phyloP scores from a whole-genome alignment of 495 filamentous ascomycete species.

The Aspergillus olivimuriae region DNA sequence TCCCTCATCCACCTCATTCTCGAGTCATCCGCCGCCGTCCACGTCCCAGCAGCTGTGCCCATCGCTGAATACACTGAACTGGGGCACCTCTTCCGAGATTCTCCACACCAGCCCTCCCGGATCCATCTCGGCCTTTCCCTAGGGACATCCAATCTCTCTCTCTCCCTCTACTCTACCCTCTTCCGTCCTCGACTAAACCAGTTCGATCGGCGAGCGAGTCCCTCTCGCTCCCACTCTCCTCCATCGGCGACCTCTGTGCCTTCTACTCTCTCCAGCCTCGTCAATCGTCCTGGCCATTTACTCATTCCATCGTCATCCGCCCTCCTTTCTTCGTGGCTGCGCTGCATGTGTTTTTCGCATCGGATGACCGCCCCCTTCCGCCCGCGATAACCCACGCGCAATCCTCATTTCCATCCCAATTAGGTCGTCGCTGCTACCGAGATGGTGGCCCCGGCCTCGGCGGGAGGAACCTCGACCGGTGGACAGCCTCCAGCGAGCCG shows the following conservation, averaged over 20 bases:
- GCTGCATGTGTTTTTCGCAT: slow-evolving; percentile 32
- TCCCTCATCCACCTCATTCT: too few species aligned
- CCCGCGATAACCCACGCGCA: slow-evolving; percentile 23
- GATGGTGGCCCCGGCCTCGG: slow-evolving; percentile 49
- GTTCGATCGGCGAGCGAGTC: too few species aligned
- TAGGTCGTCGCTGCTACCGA: slow-evolving; percentile 18
- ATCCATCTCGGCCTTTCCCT: slow-evolving; percentile 23
- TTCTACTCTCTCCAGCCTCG: too few species aligned
- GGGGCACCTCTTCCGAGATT: slow-evolving; percentile 13
- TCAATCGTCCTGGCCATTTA: too few species aligned
- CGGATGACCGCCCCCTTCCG: slow-evolving; percentile 19
- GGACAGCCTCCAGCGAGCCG: slow-evolving; percentile 28
- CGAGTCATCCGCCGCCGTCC: too few species aligned
- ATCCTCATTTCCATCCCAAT: slow-evolving; percentile 11
- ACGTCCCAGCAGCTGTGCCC: background rate
- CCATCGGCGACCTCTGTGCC: too few species aligned
- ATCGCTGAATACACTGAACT: background rate
- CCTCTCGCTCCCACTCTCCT: slow-evolving; percentile 4
- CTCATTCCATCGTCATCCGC: too few species aligned
- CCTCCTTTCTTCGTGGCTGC: slow-evolving; percentile 10
- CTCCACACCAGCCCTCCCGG: slow-evolving; percentile 23
- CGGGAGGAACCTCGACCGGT: slow-evolving; percentile 38
- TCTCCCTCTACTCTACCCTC: slow-evolving; percentile 8
- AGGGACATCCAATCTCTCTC: slow-evolving; percentile 18
- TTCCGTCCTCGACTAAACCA: slow-evolving; percentile 6